These are phyloP conservation scores for Chlamydomonas eustigma DNA, from an alignment of 139 green algal species.

Conservation along the genomic window DNA sequence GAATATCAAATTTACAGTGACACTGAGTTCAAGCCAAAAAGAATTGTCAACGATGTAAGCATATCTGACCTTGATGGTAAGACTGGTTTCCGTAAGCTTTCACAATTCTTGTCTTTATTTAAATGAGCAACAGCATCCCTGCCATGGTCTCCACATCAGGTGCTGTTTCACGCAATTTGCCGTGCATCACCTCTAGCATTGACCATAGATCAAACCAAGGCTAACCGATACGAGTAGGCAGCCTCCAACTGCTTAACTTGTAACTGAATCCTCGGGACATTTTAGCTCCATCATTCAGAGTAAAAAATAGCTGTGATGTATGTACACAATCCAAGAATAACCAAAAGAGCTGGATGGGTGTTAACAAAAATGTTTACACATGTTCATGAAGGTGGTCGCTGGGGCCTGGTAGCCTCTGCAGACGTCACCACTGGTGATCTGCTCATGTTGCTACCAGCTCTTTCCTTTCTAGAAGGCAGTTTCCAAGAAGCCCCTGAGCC, in stretches of 20 bases:
- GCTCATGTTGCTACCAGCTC: constrained; percentile 7
- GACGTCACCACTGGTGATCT: background rate
- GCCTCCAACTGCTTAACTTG: background rate
- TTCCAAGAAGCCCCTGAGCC: background rate
- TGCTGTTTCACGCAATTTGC: background rate
- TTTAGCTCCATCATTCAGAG: no score
- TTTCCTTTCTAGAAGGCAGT: constrained; percentile 9
- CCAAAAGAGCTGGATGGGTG: background rate
- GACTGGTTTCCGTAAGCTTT: background rate
- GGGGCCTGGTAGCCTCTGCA: background rate
- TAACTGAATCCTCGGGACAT: no score
- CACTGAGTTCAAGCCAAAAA: background rate
- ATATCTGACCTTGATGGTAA: background rate
- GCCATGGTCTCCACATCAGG: background rate
- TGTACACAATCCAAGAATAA: background rate
- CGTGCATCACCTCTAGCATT: background rate
- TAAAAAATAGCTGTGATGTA: no score
- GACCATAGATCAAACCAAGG: background rate
- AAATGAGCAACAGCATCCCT: background rate
- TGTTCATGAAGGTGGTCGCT: background rate
- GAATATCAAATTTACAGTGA: constrained; percentile 13
- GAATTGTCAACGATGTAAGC: background rate
- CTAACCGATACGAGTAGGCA: background rate
- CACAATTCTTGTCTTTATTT: background rate
- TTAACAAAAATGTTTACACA: background rate